Conservation (phyloP, 1,284 basidiomycete genomes). For the Farysia itapuensis region DNA sequence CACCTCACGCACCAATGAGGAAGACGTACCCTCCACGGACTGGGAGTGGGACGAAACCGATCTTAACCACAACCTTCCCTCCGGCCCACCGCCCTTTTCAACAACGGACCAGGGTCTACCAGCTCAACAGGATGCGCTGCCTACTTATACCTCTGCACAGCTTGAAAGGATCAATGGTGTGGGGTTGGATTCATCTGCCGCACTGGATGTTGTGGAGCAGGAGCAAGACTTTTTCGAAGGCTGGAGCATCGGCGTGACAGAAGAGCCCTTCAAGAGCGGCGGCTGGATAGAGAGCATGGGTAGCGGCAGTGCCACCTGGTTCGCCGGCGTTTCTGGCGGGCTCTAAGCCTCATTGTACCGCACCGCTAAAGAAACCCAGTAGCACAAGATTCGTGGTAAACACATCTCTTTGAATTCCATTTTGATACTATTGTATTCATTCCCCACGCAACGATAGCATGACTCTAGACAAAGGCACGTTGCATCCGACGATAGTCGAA, state of each 20-base stretch:
- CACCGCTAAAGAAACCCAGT: too few species aligned
- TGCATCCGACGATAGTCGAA: conserved; percentile 22
- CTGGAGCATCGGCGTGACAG: conserved; percentile 31
- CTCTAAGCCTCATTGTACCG: too few species aligned
- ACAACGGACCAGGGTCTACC: not conserved
- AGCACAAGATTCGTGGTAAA: too few species aligned
- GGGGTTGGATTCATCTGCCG: conserved; percentile 14
- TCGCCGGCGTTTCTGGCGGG: not conserved
- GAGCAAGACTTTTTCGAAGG: conserved; percentile 30
- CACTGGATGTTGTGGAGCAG: conserved; percentile 15
- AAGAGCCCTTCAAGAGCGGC: conserved; percentile 28
- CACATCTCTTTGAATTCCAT: too few species aligned
- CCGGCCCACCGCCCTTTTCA: conserved; percentile 1
- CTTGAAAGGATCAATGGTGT: conserved; percentile 11
- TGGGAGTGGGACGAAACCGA: conserved; percentile 34
- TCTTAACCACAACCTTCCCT: too few species aligned
- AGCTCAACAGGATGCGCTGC: not conserved
- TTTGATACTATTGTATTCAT: too few species aligned
- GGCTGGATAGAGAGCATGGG: conserved; percentile 13
- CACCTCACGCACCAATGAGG: not conserved
- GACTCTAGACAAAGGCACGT: conserved; percentile 23
- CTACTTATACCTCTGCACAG: conserved; percentile 12
- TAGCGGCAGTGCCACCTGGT: not conserved
- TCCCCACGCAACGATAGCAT: conserved; percentile 7
- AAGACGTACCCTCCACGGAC: conserved; percentile 1